Evolutionary conservation across 805 yeast genomes (phyloP).

Genomic region (Candida railenensis): DNA sequence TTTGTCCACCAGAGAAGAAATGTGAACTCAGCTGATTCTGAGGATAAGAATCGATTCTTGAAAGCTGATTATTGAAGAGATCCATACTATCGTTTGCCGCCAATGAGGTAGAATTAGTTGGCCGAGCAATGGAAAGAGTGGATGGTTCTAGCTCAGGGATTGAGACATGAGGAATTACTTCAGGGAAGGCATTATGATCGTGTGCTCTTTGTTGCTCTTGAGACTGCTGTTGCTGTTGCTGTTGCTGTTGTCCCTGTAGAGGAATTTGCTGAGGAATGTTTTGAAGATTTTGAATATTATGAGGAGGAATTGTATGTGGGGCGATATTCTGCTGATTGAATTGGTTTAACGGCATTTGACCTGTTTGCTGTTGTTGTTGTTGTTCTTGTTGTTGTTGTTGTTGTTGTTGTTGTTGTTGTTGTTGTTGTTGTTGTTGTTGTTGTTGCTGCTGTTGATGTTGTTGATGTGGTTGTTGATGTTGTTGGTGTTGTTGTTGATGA

Average conservation of each 20-base stretch:
- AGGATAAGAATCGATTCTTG: neutral
- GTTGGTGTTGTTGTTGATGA: conserved; percentile 7
- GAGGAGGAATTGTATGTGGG: neutral
- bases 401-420: conserved; percentile 5
- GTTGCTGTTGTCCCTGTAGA: neutral
- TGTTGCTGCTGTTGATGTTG: conserved; percentile 10
- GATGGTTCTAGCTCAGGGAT: conserved; percentile 2
- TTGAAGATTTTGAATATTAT: neutral
- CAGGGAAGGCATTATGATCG: neutral
- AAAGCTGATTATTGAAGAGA: neutral
- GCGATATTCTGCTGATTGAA: neutral
- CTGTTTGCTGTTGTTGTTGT: conserved; percentile 4
- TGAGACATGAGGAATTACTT: neutral
- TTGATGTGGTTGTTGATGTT: conserved; percentile 1
- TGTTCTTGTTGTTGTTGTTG: conserved; percentile 4
- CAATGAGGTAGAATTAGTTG: neutral
- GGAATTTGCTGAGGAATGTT: neutral
- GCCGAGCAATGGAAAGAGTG: neutral
- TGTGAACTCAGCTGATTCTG: neutral
- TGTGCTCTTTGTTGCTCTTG: neutral
- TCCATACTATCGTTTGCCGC: neutral
- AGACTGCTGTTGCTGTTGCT: neutral
- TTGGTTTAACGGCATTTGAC: neutral
- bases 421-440: conserved; percentile 5
- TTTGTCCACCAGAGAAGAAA: conserved; percentile 9